Evolutionary conservation across 2,329 filamentous ascomycete species (phyloP).

Genomic region (Pseudocercospora cruenta): DNA sequence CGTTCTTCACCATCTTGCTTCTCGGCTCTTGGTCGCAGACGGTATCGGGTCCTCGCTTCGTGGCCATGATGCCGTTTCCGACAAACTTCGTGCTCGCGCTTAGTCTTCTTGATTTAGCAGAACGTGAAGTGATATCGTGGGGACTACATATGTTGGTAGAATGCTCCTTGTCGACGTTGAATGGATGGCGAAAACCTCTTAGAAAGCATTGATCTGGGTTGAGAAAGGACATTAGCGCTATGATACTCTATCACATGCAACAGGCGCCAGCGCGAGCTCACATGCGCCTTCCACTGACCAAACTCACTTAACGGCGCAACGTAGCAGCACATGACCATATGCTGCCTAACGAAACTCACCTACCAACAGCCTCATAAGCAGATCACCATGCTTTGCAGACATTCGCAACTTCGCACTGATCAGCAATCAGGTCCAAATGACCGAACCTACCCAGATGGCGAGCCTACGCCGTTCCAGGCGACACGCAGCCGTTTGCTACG

Average conservation of each 20-base stretch:
- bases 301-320: background rate
- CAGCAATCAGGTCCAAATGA: background rate
- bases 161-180: too few species aligned
- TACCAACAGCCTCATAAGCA: background rate
- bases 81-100: too few species aligned
- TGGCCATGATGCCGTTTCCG: background rate
- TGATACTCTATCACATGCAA: background rate
- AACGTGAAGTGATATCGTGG: too few species aligned
- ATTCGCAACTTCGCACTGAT: background rate
- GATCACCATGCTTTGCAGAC: background rate
- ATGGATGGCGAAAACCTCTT: too few species aligned
- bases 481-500: constrained; percentile 16
- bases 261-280: too few species aligned
- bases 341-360: background rate
- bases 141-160: too few species aligned
- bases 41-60: background rate
- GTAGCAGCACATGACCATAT: background rate
- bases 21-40: too few species aligned
- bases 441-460: background rate
- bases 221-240: too few species aligned
- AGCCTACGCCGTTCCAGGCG: constrained; percentile 24
- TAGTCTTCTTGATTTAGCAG: too few species aligned
- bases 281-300: background rate
- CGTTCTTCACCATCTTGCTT: background rate
- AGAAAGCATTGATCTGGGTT: too few species aligned